These are phyloP conservation scores for Aureobasidium sp. DNA, from an alignment of 2,329 filamentous ascomycete genomes.

Conservation along the genomic window DNA sequence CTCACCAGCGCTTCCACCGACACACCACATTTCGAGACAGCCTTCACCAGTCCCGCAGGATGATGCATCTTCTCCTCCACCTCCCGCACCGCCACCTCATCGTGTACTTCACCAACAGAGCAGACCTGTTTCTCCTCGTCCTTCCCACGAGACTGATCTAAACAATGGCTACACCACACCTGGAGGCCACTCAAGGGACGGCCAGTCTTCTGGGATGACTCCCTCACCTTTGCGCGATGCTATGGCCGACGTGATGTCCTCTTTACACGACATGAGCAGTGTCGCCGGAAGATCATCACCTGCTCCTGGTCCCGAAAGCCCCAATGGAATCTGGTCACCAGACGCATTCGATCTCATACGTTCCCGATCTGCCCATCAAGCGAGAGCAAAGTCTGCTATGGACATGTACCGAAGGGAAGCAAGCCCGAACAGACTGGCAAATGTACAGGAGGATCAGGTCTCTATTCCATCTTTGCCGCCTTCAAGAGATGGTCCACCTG, in stretches of 20 bases:
- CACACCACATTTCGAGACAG: conserved; percentile 22
- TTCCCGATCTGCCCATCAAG: conserved; percentile 34
- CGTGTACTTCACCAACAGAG: conserved; percentile 48
- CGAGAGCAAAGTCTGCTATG: conserved; percentile 65
- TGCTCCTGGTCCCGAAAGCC: conserved; percentile 48
- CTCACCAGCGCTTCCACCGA: conserved; percentile 37
- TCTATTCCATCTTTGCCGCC: conserved; percentile 29
- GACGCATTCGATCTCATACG: conserved; percentile 67
- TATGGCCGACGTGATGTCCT: conserved; percentile 98
- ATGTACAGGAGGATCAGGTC: conserved; percentile 49
- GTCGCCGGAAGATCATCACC: conserved; percentile 41
- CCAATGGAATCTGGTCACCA: conserved; percentile 73
- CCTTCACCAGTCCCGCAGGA: conserved; percentile 22
- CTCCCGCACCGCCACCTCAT: conserved; percentile 79
- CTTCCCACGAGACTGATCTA: conserved; percentile 18
- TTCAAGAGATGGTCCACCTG: conserved; percentile 50
- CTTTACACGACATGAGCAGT: conserved; percentile 76
- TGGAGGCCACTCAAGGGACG: conserved; percentile 55
- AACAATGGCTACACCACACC: conserved; percentile 42
- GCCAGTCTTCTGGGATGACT: conserved; percentile 64
- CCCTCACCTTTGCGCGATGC: conserved; percentile 88
- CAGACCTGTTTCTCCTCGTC: conserved; percentile 42
- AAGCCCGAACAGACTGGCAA: conserved; percentile 17
- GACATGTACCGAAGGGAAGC: conserved; percentile 49
- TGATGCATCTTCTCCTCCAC: conserved; percentile 62